phyloP scores from a whole-genome alignment of 1,284 basidiomycete species.

The Cryptococcus floricola region DNA sequence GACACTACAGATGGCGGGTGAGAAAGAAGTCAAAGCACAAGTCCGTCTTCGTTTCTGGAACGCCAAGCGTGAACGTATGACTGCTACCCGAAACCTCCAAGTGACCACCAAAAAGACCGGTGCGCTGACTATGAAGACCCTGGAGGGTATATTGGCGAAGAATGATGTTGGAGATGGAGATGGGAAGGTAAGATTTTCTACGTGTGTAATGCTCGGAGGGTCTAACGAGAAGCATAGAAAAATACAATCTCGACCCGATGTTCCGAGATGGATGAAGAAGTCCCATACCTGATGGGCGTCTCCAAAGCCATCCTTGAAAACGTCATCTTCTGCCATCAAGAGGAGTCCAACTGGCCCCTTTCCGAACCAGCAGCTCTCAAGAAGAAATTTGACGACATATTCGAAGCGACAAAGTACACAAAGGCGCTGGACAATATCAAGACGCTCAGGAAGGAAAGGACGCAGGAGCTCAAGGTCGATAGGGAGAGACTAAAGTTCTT shows the following conservation, averaged over 20 bases:
- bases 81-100: slow-evolving; percentile 88
- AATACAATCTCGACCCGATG: slow-evolving; percentile 91
- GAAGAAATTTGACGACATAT: slow-evolving; percentile 99
- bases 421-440: slow-evolving; percentile 96
- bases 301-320: slow-evolving; percentile 96
- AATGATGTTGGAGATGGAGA: slow-evolving; percentile 66
- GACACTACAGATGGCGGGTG: slow-evolving; percentile 73
- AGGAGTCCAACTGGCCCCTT: slow-evolving; percentile 97
- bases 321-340: slow-evolving; percentile 99
- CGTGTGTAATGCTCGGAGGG: not conserved
- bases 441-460: slow-evolving; percentile 78
- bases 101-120: slow-evolving; percentile 87
- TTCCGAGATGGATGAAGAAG: slow-evolving; percentile 92
- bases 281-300: slow-evolving; percentile 88
- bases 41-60: slow-evolving; percentile 91
- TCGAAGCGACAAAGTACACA: slow-evolving; percentile 97
- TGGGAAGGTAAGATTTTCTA: slow-evolving; percentile 60
- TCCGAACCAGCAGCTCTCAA: slow-evolving; percentile 86
- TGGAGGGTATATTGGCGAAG: slow-evolving; percentile 82
- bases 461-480: slow-evolving; percentile 77
- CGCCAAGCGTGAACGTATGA: slow-evolving; percentile 80
- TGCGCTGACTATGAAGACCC: slow-evolving; percentile 92
- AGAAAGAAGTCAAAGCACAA: slow-evolving; percentile 97
- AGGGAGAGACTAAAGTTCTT: slow-evolving; percentile 65
- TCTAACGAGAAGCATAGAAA: slow-evolving; percentile 55